Base-by-base conservation (phyloP, 768 basidiomycete genomes). In the Auriscalpium microsporum region DNA sequence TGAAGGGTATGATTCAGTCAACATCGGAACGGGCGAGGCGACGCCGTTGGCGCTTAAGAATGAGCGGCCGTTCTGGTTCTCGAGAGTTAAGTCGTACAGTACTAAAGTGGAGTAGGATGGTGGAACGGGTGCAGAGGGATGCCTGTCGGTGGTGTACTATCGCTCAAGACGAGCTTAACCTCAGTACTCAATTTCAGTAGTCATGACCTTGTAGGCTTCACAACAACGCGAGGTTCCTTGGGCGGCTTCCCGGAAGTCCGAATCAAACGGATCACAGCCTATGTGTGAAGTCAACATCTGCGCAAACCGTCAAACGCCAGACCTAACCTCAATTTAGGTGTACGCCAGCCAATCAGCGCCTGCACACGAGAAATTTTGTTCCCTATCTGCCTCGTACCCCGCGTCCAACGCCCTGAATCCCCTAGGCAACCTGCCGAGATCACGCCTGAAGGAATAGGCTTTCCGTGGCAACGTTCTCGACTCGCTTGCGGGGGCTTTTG, bases 11-110 rank as follows among this genome's bases (percentile, higher is more conserved):
- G 78, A 86, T 52, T 87, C 87, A 0, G 80, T 94, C 5, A 80
- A 87, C 55, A 62, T 88, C n/a, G 81, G 79, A 56, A 86, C 78
- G 16, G 91, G 89, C 2, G 91, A 93, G 65, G 73, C 78, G 11
- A 67, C 78, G 10, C 82, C 85, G 16, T 72, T 95, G 33, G 73
- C 81, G 10, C 70, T 94, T 62, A 90, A 89, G 65, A 83, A 93
- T 61, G 90, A 93, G 67, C 77, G 89, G 53, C 82, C 91, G n/a
- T 95, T 90, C 68, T 94, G 88, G 84, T 96, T 96, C 71, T 94
- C 91, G 44, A 93, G 88, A 69, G 90, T 93, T 62, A 77, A 78
- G 65, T 91, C 86, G 44, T 90, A 84, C 65, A 49, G 59, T 17
- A 51, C 35, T 19, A 48, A 45, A 37, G 37, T 50, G 47, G 56